Evolutionary conservation across 345 rosid genomes (phyloP).

Genomic region (Salix koriyanagi): DNA sequence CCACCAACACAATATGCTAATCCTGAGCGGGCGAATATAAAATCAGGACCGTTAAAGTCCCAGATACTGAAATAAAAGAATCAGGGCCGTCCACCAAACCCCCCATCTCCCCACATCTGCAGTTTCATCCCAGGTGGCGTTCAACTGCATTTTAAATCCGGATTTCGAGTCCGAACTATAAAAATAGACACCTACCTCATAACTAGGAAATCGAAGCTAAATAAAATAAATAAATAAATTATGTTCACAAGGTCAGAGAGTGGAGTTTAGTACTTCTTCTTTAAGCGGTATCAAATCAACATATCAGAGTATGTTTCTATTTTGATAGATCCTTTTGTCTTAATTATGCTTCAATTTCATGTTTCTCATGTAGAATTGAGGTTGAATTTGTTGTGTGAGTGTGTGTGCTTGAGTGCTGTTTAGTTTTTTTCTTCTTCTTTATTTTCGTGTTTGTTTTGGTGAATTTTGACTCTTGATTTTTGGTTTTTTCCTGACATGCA

Average conservation of each 20-base stretch:
- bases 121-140: slow-evolving; percentile 37
- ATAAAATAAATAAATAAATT: background rate
- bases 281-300: background rate
- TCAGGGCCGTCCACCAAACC: slow-evolving; percentile 41
- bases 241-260: background rate
- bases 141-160: slow-evolving; percentile 64
- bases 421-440: background rate
- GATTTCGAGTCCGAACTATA: slow-evolving; percentile 55
- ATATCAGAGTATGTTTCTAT: background rate
- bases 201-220: background rate
- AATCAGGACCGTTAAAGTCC: slow-evolving; percentile 14
- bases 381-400: background rate
- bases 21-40: slow-evolving; percentile 11
- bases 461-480: background rate
- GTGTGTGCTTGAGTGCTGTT: background rate
- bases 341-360: background rate
- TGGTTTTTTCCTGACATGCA: background rate
- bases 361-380: background rate
- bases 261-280: too few relatives aligned
- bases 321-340: background rate
- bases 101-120: background rate
- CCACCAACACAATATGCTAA: slow-evolving; percentile 5
- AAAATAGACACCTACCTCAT: background rate
- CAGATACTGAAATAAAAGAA: slow-evolving; percentile 5
- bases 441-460: background rate